Conservation (phyloP, 345 rosid genomes). For the Rhizophora apiculata region DNA sequence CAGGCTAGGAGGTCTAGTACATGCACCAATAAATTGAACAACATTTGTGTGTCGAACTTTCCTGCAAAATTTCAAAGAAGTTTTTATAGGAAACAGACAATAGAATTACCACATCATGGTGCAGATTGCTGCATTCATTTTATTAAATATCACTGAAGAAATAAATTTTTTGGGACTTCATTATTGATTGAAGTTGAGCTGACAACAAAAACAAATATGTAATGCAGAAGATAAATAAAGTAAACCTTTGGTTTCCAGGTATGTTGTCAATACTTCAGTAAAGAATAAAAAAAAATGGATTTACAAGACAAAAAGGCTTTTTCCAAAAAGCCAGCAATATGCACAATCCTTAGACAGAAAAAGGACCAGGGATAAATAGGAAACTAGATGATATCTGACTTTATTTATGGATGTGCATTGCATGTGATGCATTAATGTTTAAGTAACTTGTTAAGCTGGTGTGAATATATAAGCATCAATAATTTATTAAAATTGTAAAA, state of each 20-base stretch:
- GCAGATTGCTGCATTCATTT: neutral
- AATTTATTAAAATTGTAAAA: too few species aligned
- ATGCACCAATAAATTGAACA: slow-evolving; percentile 63
- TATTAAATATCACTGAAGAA: neutral
- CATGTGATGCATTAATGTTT: neutral
- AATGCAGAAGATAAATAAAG: neutral
- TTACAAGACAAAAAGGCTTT: too few species aligned
- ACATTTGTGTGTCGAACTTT: slow-evolving; percentile 59
- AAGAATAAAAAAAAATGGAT: too few species aligned
- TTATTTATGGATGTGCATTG: neutral
- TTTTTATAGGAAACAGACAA: neutral
- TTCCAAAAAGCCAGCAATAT: neutral
- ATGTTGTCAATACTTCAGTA: too few species aligned
- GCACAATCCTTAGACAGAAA: neutral
- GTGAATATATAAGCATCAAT: too few species aligned
- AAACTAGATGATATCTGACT: neutral
- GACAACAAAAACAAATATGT: neutral
- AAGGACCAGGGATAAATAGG: too few species aligned
- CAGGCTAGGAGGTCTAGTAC: slow-evolving; percentile 48
- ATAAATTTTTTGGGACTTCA: neutral
- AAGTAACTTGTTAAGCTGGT: too few species aligned
- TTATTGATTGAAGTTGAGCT: neutral
- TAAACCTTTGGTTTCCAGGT: neutral
- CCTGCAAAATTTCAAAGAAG: slow-evolving; percentile 32
- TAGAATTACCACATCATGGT: neutral